phyloP scores from a whole-genome alignment of 2,329 filamentous ascomycete species.

The Fusarium falciforme region DNA sequence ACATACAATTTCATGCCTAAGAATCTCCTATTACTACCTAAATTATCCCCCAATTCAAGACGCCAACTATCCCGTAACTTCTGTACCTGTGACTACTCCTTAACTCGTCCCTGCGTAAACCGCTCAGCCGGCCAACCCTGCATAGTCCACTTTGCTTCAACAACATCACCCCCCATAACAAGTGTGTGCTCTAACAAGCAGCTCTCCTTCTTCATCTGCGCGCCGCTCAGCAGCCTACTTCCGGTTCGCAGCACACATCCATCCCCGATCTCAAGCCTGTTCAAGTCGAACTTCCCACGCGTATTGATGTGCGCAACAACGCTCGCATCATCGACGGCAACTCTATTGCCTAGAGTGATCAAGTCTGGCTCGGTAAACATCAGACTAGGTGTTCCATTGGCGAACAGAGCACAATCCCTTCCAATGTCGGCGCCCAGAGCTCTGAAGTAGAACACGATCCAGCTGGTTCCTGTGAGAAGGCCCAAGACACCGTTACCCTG shows the following conservation, averaged over 20 bases:
- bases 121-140: constrained; percentile 64
- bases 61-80: background rate
- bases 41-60: background rate
- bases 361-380: constrained; percentile 70
- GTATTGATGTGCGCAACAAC: constrained; percentile 69
- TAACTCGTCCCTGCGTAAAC: constrained; percentile 3
- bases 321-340: constrained; percentile 66
- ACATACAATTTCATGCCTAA: background rate
- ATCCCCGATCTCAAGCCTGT: constrained; percentile 61
- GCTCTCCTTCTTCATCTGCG: constrained; percentile 63
- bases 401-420: constrained; percentile 65
- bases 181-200: constrained; percentile 68
- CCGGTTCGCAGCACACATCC: constrained; percentile 64
- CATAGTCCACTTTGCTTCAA: constrained; percentile 61
- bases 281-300: constrained; percentile 66
- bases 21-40: background rate
- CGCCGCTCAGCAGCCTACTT: constrained; percentile 63
- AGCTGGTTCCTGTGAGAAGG: constrained; percentile 65
- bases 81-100: background rate
- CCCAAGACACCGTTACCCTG: constrained; percentile 62
- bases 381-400: constrained; percentile 62
- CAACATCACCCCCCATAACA: constrained; percentile 66
- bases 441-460: constrained; percentile 64
- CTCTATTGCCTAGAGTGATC: constrained; percentile 63
- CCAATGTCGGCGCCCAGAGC: constrained; percentile 65